Conservation (phyloP, 78 protist species). For the Dictyostelium brefeldianum region DNA sequence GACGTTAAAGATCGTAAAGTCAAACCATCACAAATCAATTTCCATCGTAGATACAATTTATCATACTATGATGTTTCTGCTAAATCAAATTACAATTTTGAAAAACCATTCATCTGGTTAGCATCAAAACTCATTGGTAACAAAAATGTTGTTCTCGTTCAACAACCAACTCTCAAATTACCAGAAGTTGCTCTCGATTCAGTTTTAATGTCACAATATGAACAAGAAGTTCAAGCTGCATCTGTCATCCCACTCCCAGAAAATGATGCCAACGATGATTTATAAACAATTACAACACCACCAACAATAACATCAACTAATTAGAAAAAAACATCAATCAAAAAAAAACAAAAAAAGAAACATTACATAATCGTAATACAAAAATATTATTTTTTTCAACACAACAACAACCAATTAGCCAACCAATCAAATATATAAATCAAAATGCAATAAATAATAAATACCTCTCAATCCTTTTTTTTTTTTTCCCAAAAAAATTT, state of each 20-base stretch:
- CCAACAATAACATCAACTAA: neutral
- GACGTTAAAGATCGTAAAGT: slow-evolving; percentile 98
- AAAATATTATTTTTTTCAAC: neutral
- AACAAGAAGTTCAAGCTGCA: slow-evolving; percentile 87
- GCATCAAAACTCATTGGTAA: slow-evolving; percentile 94
- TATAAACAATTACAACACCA: slow-evolving; percentile 6
- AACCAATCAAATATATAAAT: neutral
- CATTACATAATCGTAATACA: neutral
- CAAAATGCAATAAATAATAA: neutral
- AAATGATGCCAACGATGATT: slow-evolving; percentile 69
- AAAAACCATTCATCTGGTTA: slow-evolving; percentile 99
- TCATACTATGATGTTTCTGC: slow-evolving; percentile 99
- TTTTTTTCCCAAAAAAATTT: too few relatives aligned
- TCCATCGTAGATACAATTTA: slow-evolving; percentile 98
- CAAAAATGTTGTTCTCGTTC: slow-evolving; percentile 52
- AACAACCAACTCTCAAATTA: slow-evolving; percentile 76
- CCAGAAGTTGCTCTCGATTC: slow-evolving; percentile 86
- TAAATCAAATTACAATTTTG: slow-evolving; percentile 99
- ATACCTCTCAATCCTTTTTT: neutral
- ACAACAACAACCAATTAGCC: neutral
- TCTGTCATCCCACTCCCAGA: slow-evolving; percentile 86
- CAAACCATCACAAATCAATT: slow-evolving; percentile 97
- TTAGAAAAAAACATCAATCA: neutral
- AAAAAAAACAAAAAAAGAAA: slow-evolving; percentile 4
- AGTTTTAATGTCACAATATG: slow-evolving; percentile 73